phyloP scores from a whole-genome alignment of 148 eudicot genomes.

The Gaultheria prostrata region DNA sequence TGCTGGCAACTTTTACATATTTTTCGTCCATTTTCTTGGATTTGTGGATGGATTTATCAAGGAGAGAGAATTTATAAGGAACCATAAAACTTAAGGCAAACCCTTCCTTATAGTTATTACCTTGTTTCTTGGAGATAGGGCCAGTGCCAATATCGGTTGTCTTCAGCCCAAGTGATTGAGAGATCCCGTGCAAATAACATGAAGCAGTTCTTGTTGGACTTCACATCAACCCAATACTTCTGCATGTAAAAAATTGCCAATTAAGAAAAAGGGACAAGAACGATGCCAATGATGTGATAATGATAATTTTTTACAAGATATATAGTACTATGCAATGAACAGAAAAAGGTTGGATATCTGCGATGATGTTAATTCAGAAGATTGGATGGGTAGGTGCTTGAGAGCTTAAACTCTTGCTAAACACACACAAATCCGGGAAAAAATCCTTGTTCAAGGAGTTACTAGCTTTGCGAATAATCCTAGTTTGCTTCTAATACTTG shows the following conservation, averaged over 20 bases:
- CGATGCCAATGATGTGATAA: background rate
- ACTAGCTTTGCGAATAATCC: too few relatives aligned
- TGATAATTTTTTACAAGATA: too few relatives aligned
- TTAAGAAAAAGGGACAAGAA: background rate
- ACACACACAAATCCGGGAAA: too few relatives aligned
- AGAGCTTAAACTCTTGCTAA: too few relatives aligned
- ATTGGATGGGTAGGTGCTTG: too few relatives aligned
- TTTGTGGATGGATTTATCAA: background rate
- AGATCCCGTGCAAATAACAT: conserved; percentile 50
- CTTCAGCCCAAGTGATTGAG: conserved; percentile 52
- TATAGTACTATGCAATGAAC: too few relatives aligned
- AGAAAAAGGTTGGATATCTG: too few relatives aligned
- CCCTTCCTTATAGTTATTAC: conserved; percentile 17
- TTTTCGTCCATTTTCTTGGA: background rate
- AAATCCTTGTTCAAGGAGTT: too few relatives aligned
- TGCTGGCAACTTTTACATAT: background rate
- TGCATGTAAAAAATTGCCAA: conserved; percentile 17
- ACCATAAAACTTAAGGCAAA: background rate
- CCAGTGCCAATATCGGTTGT: conserved; percentile 55
- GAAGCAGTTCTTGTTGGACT: conserved; percentile 50
- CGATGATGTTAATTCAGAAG: too few relatives aligned
- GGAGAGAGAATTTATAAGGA: background rate
- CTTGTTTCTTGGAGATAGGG: conserved; percentile 40
- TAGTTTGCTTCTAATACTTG: too few relatives aligned
- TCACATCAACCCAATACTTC: conserved; percentile 61